Base-by-base conservation (phyloP, 768 basidiomycete genomes). In the Coprinopsis cinerea region DNA sequence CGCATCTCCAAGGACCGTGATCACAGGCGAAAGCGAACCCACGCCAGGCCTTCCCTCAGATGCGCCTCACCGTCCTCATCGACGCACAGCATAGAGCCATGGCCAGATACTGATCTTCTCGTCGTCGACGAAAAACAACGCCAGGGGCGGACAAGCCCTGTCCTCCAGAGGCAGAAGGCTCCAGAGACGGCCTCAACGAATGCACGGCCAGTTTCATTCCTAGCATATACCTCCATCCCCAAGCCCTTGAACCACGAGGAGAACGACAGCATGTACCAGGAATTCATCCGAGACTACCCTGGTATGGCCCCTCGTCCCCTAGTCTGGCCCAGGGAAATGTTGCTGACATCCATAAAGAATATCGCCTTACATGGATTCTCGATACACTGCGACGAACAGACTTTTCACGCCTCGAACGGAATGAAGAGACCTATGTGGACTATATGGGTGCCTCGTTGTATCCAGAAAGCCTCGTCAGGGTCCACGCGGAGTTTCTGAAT, bases 361-460 rank as follows among this genome's bases (percentile, higher is more conserved):
- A 85, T 55, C 73, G 74, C 42, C 69, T 70, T 14, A 87, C 85
- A 5, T 84, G 83, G 81, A 82, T 82, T 49, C 61, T 88, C 48
- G 86, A 88, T 57, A 73, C 77, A 0, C 73, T 88, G 14, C 78
- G 85, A 42, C 70, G 75, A 54, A 80, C 74, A 0, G 84, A 88
- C 62, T 85, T 77, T 55, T 52, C 69, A 3, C 68, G 85, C 45
- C 69, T 86, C 36, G 78, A 82, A 53, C 75, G 73, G 11, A 67
- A 69, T 7, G 79, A 79, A 4, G 86, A 90, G 67, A 84, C 82
- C 7, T 91, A 91, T 52, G 83, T 89, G 53, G 89, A 92, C 59
- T 91, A 86, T 55, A 91, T 91, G 86, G 89, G 89, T 25, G 88
- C 85, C 20, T 78, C 85, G 0, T 69, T 91, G 27, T 88, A 88